Base-by-base conservation (phyloP, 768 basidiomycete species). In the Tricholomella constricta region DNA sequence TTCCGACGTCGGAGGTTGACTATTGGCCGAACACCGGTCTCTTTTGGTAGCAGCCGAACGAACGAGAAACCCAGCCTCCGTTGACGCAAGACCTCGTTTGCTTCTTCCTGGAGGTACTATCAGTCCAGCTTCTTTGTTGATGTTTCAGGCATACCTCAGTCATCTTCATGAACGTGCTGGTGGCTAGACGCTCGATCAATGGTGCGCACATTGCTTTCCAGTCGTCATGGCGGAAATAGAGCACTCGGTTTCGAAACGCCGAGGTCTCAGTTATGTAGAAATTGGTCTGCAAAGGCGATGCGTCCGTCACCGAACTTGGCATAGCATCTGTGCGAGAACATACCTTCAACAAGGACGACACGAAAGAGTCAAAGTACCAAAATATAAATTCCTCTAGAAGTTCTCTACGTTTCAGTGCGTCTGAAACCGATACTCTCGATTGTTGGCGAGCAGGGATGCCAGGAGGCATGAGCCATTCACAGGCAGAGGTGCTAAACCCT, bases 231-330 rank as follows among this genome's bases (percentile, higher is more conserved):
- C 92, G 83, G 67, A 97, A 98, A 65, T 95, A 99, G 1, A 98
- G 72, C 1, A 95, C 79, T 38, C 83, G 82, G 55, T 94, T 89
- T 35, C 88, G 79, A 62, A 86, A 92, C 6, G 87, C 89, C 17
- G 89, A 86, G 0, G 95, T 92, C 58, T 98, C 91, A 0, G 97
- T 98, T 38, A 94, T 78, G 68, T 98, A 98, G 71, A 97, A 99
- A 0, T 87, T 86, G 2, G 92, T 92, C 95, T 98, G 49, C 2
- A 58, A 42, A 1, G 20, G 22, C 8, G 27, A 38, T 32, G 47
- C 41, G 29, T 44, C 41, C 3, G 2, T n/a, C 12, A 20, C 5
- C 34, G 5, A 14, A n/a, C 1, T 38, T 12, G 15, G 32, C 32
- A 23, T 43, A 49, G 6, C 41, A 19, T 37, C 35, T 32, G 48